Conservation (phyloP, 2,329 filamentous ascomycete genomes). For the Fusarium phyllophilum region DNA sequence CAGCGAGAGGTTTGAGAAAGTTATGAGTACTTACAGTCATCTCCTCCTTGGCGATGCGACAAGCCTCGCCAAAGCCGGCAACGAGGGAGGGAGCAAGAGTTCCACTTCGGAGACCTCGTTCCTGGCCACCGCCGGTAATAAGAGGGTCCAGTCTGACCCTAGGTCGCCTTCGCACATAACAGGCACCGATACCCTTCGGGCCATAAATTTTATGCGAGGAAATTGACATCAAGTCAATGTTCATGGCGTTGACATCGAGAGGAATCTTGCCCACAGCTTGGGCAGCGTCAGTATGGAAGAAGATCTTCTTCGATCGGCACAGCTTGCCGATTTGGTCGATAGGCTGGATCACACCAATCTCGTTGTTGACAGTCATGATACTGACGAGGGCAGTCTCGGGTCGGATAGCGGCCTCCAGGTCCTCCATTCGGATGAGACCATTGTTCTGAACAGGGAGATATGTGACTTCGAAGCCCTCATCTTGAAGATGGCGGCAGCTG, state of each 20-base stretch:
- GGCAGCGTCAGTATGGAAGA: slow-evolving; percentile 97
- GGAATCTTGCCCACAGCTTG: slow-evolving; percentile 99
- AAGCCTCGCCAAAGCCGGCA: slow-evolving; percentile 95
- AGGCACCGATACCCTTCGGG: slow-evolving; percentile 95
- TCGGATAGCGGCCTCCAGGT: slow-evolving; percentile 87
- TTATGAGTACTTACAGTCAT: slow-evolving; percentile 76
- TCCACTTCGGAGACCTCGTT: slow-evolving; percentile 92
- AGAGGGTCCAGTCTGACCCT: slow-evolving; percentile 94
- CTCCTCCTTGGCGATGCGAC: slow-evolving; percentile 89
- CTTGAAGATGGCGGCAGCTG: slow-evolving; percentile 95
- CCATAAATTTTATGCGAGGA: slow-evolving; percentile 99
- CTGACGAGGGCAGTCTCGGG: slow-evolving; percentile 93
- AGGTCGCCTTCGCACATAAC: slow-evolving; percentile 91
- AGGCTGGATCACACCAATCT: slow-evolving; percentile 99
- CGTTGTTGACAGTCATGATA: slow-evolving; percentile 99
- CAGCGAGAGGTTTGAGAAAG: slow-evolving; percentile 32
- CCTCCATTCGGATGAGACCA: slow-evolving; percentile 84
- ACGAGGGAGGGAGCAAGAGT: slow-evolving; percentile 89
- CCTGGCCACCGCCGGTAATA: slow-evolving; percentile 95
- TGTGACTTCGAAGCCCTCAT: slow-evolving; percentile 96
- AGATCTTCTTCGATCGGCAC: slow-evolving; percentile 90
- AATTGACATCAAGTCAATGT: slow-evolving; percentile 98
- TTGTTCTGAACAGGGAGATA: slow-evolving; percentile 91
- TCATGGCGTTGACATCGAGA: slow-evolving; percentile 96
- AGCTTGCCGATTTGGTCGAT: slow-evolving; percentile 92